Conservation (phyloP, 2,329 filamentous ascomycete genomes). For the Sclerotinia sclerotiorum region DNA sequence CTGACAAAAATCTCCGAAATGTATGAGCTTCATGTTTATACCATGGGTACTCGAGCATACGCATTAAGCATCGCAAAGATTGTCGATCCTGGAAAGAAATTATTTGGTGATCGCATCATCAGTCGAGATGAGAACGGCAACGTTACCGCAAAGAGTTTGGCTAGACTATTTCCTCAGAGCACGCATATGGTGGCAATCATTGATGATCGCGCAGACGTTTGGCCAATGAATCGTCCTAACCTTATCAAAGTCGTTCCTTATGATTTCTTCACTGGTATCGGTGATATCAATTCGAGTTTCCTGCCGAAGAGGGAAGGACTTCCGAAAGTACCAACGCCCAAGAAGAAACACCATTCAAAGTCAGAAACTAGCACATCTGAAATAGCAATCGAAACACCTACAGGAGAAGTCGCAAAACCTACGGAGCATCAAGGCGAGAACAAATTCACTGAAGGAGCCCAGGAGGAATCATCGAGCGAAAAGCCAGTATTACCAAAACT, state of each 20-base stretch:
- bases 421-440: constrained; percentile 11
- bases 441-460: not conserved
- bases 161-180: constrained; percentile 90
- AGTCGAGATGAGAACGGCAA: constrained; percentile 97
- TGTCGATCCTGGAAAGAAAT: constrained; percentile 82
- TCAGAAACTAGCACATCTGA: constrained; percentile 19
- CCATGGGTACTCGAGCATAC: constrained; percentile 98
- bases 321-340: constrained; percentile 32
- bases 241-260: constrained; percentile 93
- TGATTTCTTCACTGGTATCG: constrained; percentile 97
- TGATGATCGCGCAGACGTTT: constrained; percentile 94
- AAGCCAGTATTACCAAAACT: constrained; percentile 27
- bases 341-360: constrained; percentile 31
- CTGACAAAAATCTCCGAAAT: constrained; percentile 72
- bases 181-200: constrained; percentile 99
- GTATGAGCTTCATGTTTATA: constrained; percentile 97
- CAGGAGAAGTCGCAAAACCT: constrained; percentile 1
- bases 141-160: constrained; percentile 84
- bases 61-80: constrained; percentile 88
- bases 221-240: constrained; percentile 86
- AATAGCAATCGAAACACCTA: constrained; percentile 17
- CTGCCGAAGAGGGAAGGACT: constrained; percentile 73
- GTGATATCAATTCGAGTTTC: constrained; percentile 98
- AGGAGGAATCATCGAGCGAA: constrained; percentile 22
- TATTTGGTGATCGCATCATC: constrained; percentile 93